Base-by-base conservation (phyloP, 192 early-diverging fungal genomes). In the Linnemannia hyalina region DNA sequence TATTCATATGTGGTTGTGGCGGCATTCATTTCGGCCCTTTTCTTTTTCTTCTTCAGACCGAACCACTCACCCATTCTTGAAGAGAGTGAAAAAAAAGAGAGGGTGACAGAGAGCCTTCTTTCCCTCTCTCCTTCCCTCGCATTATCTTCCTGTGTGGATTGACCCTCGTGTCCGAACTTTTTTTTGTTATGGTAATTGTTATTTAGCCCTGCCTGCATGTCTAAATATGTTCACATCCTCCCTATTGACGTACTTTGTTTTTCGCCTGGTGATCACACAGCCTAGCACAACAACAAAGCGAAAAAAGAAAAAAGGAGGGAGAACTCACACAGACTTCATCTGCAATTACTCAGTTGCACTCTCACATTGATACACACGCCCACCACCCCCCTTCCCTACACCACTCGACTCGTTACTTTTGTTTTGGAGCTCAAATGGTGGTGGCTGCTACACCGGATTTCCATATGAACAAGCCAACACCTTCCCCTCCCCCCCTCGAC, bases 401-500 rank as follows among this genome's bases (percentile, higher is more conserved):
- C 44, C 35, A n/a, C 35, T 71, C 18, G 11, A 18, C 35, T 40
- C 0, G 42, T 13, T n/a, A 26, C 54, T 60, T 20, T 73, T 41
- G 38, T 23, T 46, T 29, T 46, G 41, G 23, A 15, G 11, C 7
- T 73, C n/a, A 16, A 16, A 16, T 29, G 46, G 41, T 29, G 41
- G 41, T 73, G 23, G 46, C 78, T 23, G 63, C 78, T 68, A 80
- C 78, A 80, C 78, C 78, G 63, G 78, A 80, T 80, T 74, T 80
- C 13, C 63, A 52, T 44, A 74, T 63, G 71, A 60, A 74, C 70
- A 78, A 65, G 23, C 52, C 9, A 70, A 55, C n/a, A 46, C 44
- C 42, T 23, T 42, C 46, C 68, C 18, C 42, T 10, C 26, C 60
- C 40, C 40, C 32, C 76, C 60, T 60, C 57, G 55, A 36, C 36